Conservation (phyloP, 1,139 yeast genomes). For the Yamadazyma membranifaciens region DNA sequence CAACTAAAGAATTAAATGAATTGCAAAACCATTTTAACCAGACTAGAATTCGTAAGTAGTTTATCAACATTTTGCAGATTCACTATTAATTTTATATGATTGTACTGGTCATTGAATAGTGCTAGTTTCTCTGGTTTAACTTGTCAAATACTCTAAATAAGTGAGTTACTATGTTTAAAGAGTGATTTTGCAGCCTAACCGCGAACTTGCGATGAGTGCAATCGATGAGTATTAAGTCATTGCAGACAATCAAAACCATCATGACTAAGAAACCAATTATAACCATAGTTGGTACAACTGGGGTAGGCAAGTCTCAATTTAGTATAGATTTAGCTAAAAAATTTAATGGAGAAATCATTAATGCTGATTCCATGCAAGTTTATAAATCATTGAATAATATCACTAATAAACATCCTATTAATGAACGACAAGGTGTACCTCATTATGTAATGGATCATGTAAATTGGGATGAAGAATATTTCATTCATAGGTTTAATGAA, state of each 20-base stretch:
- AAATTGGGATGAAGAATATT: conserved; percentile 77
- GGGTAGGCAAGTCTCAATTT: conserved; percentile 94
- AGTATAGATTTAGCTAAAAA: conserved; percentile 76
- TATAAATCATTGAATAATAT: conserved; percentile 70
- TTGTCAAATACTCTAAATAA: too few species aligned
- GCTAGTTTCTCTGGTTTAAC: too few species aligned
- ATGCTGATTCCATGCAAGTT: conserved; percentile 97
- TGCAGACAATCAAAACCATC: conserved; percentile 1
- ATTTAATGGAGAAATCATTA: conserved; percentile 84
- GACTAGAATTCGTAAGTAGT: conserved; percentile 7
- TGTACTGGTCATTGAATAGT: too few species aligned
- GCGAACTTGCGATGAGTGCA: too few species aligned
- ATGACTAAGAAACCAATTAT: conserved; percentile 30
- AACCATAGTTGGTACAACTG: conserved; percentile 92
- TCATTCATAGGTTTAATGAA: conserved; percentile 72
- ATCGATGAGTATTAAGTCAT: too few species aligned
- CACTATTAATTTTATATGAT: too few species aligned
- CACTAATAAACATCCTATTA: conserved; percentile 87
- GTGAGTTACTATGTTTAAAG: too few species aligned
- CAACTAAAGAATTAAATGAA: conserved; percentile 12
- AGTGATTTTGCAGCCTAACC: too few species aligned
- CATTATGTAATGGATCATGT: conserved; percentile 91
- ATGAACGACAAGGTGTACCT: conserved; percentile 67
- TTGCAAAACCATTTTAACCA: conserved; percentile 14
- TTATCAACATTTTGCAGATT: too few species aligned